Evolutionary conservation across 345 rosid species (phyloP).

Genomic region (Rhodamnia rubescens): DNA sequence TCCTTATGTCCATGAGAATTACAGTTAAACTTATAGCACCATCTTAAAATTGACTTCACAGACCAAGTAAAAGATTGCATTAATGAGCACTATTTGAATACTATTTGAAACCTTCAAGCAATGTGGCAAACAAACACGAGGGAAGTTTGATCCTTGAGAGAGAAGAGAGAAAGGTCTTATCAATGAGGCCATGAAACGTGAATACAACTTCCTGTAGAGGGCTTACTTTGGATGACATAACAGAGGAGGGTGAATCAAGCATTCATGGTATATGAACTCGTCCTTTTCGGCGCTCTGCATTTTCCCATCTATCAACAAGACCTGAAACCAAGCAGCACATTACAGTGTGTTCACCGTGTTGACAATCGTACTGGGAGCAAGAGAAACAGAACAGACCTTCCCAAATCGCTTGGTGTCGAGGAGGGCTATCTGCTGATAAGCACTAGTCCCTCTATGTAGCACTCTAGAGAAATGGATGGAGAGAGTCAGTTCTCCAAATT

Average conservation of each 20-base stretch:
- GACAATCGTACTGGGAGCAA: background rate
- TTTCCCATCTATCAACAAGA: conserved; percentile 87
- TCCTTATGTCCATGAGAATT: background rate
- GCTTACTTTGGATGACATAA: conserved; percentile 64
- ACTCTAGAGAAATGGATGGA: conserved; percentile 27
- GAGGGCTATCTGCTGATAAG: conserved; percentile 74
- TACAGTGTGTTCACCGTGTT: too few species aligned
- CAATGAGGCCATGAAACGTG: background rate
- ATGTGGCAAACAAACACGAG: background rate
- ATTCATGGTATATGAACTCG: conserved; percentile 90
- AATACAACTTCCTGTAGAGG: background rate
- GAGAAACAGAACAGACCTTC: conserved; percentile 24
- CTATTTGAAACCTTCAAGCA: background rate
- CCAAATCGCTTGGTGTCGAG: conserved; percentile 87
- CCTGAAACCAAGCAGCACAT: conserved; percentile 19
- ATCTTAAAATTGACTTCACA: background rate
- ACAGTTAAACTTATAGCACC: background rate
- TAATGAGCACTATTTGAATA: background rate
- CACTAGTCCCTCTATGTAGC: conserved; percentile 63
- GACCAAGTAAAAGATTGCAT: background rate
- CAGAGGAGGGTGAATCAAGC: conserved; percentile 83
- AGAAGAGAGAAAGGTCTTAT: background rate
- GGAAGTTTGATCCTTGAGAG: background rate
- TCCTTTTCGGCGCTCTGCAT: conserved; percentile 97
- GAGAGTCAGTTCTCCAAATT: background rate